Percentiles rank a stretch among this genome's conserved stretches.
Conservation (phyloP, 1,284 basidiomycete species). For the Fomitopsis schrenkii region DNA sequence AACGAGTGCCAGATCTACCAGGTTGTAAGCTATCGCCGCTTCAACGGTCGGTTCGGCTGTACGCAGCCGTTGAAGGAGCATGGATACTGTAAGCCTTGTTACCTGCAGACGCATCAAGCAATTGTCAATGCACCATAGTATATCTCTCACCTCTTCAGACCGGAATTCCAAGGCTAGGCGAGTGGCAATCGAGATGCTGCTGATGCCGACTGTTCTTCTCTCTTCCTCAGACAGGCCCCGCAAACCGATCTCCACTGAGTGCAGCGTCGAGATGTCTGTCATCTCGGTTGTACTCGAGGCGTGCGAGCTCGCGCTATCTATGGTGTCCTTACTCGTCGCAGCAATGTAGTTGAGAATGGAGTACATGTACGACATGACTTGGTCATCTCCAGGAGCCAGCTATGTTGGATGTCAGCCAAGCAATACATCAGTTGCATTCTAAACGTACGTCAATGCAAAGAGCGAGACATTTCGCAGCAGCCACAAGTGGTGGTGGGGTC, state of each 20-base stretch:
- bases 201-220: constrained; percentile 80
- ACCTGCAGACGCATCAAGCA: constrained; percentile 43
- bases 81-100: constrained; percentile 83
- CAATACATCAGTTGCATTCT: background rate
- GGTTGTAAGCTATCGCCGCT: constrained; percentile 86
- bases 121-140: background rate
- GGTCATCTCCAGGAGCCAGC: constrained; percentile 85
- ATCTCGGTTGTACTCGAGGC: constrained; percentile 28
- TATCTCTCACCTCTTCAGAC: constrained; percentile 62
- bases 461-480: constrained; percentile 87
- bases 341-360: constrained; percentile 91
- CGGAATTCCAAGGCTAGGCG: constrained; percentile 80
- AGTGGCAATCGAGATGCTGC: constrained; percentile 87
- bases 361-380: constrained; percentile 94
- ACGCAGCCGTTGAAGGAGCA: constrained; percentile 87
- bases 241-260: constrained; percentile 57
- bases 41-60: constrained; percentile 84
- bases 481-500: constrained; percentile 72
- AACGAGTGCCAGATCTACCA: constrained; percentile 85
- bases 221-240: constrained; percentile 79
- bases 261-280: constrained; percentile 43
- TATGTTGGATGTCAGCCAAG: constrained; percentile 22
- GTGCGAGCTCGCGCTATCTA: constrained; percentile 45
- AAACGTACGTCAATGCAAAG: constrained; percentile 77
- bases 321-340: constrained; percentile 72